These are phyloP conservation scores for Hamamelis virginiana DNA, from an alignment of 164 flowering plant species.

Conservation along the genomic window DNA sequence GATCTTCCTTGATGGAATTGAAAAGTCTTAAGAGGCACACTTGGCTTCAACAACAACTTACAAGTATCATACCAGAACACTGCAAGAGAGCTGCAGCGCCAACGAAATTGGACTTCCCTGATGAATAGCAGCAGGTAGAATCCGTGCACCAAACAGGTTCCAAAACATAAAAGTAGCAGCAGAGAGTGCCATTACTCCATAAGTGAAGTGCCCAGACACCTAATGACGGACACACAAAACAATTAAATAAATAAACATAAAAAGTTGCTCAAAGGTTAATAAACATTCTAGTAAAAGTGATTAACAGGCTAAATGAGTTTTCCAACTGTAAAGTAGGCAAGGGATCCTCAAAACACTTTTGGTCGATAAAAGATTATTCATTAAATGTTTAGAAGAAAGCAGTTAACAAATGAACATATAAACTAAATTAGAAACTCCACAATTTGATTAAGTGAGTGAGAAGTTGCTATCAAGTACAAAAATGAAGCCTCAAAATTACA, in stretches of 20 bases:
- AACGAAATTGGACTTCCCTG: conserved; percentile 74
- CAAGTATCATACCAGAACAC: conserved; percentile 73
- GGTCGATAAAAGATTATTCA: too few species aligned
- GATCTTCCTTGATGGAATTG: not conserved
- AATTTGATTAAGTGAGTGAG: too few species aligned
- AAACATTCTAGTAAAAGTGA: not conserved
- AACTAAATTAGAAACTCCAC: too few species aligned
- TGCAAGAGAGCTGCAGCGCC: conserved; percentile 98
- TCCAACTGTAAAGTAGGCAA: not conserved
- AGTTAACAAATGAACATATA: too few species aligned
- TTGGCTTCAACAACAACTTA: not conserved
- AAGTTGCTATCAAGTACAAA: too few species aligned
- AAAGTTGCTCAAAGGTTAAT: conserved; percentile 1
- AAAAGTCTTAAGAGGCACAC: not conserved
- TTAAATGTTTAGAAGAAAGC: too few species aligned
- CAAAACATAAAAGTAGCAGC: conserved; percentile 93
- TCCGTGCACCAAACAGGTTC: conserved; percentile 67
- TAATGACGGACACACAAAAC: conserved; percentile 14
- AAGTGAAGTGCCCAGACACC: conserved; percentile 95
- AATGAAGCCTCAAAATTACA: too few species aligned
- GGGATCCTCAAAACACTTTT: not conserved
- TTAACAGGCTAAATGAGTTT: not conserved
- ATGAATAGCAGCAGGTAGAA: conserved; percentile 64
- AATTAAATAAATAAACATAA: not conserved
- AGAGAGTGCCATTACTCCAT: conserved; percentile 97